Conservation (phyloP, 2,329 filamentous ascomycete genomes). For the Monosporascus sp. region DNA sequence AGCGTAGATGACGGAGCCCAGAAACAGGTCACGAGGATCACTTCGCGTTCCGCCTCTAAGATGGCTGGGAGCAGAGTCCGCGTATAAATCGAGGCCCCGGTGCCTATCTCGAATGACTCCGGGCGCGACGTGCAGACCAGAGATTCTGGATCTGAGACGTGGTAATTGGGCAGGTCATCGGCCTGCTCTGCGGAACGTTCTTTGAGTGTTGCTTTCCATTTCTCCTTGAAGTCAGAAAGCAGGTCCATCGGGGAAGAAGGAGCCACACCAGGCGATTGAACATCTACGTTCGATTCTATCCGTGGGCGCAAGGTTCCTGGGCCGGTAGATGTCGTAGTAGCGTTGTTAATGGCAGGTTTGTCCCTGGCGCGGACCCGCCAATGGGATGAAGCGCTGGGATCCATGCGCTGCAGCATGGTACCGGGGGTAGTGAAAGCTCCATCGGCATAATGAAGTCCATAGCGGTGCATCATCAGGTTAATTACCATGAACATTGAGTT, state of each 20-base stretch:
- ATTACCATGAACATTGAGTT: too few species aligned
- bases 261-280: background rate
- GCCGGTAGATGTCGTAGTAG: too few species aligned
- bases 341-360: too few species aligned
- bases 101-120: slow-evolving; percentile 49
- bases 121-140: slow-evolving; percentile 46
- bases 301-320: too few species aligned
- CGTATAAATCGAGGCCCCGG: slow-evolving; percentile 51
- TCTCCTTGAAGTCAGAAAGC: slow-evolving; percentile 14
- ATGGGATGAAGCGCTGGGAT: too few species aligned
- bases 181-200: slow-evolving; percentile 2
- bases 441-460: too few species aligned
- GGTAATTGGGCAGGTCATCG: slow-evolving; percentile 44
- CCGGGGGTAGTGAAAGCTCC: too few species aligned
- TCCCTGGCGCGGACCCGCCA: too few species aligned
- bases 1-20: slow-evolving; percentile 66
- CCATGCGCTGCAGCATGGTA: too few species aligned
- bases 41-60: slow-evolving; percentile 52
- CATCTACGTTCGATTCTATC: too few species aligned
- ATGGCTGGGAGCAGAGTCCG: slow-evolving; percentile 57
- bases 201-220: slow-evolving; percentile 16
- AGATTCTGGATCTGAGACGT: slow-evolving; percentile 35
- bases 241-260: slow-evolving; percentile 8
- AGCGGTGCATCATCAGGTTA: too few species aligned
- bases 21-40: slow-evolving; percentile 78